These are phyloP conservation scores for Scolecobasidium constrictum DNA, from an alignment of 2,329 filamentous ascomycete genomes.

Conservation along the genomic window DNA sequence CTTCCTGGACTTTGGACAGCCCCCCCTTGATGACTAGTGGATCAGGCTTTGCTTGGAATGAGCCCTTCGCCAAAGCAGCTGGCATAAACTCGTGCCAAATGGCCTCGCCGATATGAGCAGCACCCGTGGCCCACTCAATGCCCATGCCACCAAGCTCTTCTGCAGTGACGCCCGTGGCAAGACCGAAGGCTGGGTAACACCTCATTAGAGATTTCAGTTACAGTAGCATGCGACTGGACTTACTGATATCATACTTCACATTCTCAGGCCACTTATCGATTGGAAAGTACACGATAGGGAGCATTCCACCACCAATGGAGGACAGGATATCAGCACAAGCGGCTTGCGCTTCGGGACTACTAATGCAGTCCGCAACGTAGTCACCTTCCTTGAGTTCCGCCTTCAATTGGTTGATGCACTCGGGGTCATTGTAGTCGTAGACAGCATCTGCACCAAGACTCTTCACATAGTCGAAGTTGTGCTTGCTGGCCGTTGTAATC, in stretches of 20 bases:
- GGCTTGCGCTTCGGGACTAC: background rate
- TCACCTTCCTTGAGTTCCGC: background rate
- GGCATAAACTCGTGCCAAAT: conserved; percentile 22
- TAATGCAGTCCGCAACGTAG: background rate
- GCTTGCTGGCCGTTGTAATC: conserved; percentile 24
- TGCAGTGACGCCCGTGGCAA: background rate
- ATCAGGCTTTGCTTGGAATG: conserved; percentile 21
- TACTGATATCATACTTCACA: background rate
- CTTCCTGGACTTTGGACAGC: conserved; percentile 25
- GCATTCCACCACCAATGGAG: background rate
- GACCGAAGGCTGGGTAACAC: background rate
- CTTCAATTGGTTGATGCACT: background rate
- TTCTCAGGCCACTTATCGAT: background rate
- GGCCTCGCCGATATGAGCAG: conserved; percentile 16
- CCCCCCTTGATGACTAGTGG: conserved; percentile 28
- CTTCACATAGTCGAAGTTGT: conserved; percentile 20
- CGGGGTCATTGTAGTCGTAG: conserved; percentile 16
- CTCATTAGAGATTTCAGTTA: too few species aligned
- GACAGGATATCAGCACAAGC: background rate
- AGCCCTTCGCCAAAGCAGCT: conserved; percentile 18
- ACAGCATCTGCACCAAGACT: conserved; percentile 19
- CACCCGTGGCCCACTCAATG: background rate
- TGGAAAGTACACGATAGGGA: background rate
- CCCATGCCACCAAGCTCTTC: background rate
- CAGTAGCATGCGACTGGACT: too few species aligned